Base-by-base conservation (phyloP, 176 grass and related monocot genomes). In the Triticum urartu region DNA sequence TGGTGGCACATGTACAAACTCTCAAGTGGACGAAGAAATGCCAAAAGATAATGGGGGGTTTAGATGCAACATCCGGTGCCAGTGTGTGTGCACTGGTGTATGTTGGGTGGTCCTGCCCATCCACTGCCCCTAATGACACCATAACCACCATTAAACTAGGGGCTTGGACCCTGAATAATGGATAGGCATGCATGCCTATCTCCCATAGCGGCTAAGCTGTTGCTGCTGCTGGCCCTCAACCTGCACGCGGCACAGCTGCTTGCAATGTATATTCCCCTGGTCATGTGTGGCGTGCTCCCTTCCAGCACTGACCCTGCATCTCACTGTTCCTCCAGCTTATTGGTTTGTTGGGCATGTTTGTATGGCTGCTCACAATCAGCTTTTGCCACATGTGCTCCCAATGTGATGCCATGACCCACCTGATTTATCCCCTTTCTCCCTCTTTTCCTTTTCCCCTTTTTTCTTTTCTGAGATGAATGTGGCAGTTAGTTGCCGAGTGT, bases 321-420 rank as follows among this genome's bases (percentile, higher is more conserved):
- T 48, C 11, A 68, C 89, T 75, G 47, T 74, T 54, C 67, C 65
- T 34, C 34, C 80, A 50, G 82, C 33, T 75, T 87, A 65, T 30
- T 63, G 5, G 64, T 84, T 81, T 62, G 80, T 84, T 87, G 80
- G 52, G 75, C 85, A 87, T 90, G 85, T 83, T 87, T 90, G 85
- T 79, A 59, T 47, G 59, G 58, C 72, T 68, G 66, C 67, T 84
- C 80, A 65, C 75, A 87, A 24, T 83, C 79, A 56, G 33, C 42
- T 79, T 79, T 79, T 48, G 60, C 58, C n/a, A 63, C 38, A 17
- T 76, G 9, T 36, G 54, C 11, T 45, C 45, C 20, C 17, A 72
- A 17, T 39, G 15, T 35, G 48, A 83, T 66, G 83, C 40, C 33
- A 78, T 68, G 43, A n/a, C 34, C 47, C 48, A 24, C 3, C 17